Evolutionary conservation across 805 yeast genomes (phyloP).

Genomic region (Candida anglica): DNA sequence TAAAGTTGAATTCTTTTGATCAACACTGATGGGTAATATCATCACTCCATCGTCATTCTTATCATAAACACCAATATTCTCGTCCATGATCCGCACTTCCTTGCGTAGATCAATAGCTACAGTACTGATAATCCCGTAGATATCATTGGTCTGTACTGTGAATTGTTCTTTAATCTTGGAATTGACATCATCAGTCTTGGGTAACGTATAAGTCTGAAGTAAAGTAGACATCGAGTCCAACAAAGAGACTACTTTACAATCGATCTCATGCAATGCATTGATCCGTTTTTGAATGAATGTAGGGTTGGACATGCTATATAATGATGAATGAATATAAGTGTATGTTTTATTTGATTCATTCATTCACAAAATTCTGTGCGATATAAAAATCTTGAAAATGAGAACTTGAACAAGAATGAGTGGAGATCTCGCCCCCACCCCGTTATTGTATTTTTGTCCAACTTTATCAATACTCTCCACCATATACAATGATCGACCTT

Average conservation of each 20-base stretch:
- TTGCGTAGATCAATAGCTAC: slow-evolving; percentile 59
- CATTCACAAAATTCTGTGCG: slow-evolving; percentile 7
- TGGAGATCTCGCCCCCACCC: too few relatives aligned
- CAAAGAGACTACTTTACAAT: slow-evolving; percentile 47
- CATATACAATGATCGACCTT: too few relatives aligned
- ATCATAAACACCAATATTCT: slow-evolving; percentile 46
- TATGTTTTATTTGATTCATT: too few relatives aligned
- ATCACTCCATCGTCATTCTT: slow-evolving; percentile 42
- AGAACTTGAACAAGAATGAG: too few relatives aligned
- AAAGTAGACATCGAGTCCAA: slow-evolving; percentile 47
- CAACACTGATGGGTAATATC: slow-evolving; percentile 65
- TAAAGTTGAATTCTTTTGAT: slow-evolving; percentile 66
- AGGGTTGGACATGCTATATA: slow-evolving; percentile 3
- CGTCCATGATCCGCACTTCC: slow-evolving; percentile 65
- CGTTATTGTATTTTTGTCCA: too few relatives aligned
- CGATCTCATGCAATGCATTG: slow-evolving; percentile 50
- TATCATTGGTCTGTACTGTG: slow-evolving; percentile 38
- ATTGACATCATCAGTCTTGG: slow-evolving; percentile 18
- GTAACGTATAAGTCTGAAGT: slow-evolving; percentile 36
- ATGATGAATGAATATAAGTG: neutral
- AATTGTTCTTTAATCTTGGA: slow-evolving; percentile 30
- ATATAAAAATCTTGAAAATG: neutral
- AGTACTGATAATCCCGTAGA: slow-evolving; percentile 52
- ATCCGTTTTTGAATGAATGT: slow-evolving; percentile 47
- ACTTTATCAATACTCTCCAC: too few relatives aligned